Conservation (phyloP, 2,329 filamentous ascomycete species). For the Talaromyces amestolkiae region DNA sequence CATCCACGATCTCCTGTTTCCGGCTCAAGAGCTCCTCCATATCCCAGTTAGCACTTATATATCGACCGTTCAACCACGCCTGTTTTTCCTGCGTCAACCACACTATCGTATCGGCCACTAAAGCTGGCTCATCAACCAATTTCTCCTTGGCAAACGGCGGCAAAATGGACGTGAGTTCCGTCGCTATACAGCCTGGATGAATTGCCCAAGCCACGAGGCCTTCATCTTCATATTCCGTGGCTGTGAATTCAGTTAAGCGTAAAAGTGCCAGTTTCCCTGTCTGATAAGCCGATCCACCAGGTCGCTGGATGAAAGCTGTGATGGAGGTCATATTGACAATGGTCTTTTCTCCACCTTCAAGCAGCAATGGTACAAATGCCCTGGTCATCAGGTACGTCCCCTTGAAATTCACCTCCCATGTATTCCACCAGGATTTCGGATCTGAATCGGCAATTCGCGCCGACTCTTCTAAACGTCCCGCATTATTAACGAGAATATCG, state of each 20-base stretch:
- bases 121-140: slow-evolving; percentile 33
- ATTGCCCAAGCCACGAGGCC: slow-evolving; percentile 39
- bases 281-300: slow-evolving; percentile 47
- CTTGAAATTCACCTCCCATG: slow-evolving; percentile 50
- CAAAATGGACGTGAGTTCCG: slow-evolving; percentile 34
- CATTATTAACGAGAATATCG: slow-evolving; percentile 52
- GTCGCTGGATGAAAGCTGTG: slow-evolving; percentile 38
- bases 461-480: slow-evolving; percentile 35
- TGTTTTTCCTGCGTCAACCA: slow-evolving; percentile 25
- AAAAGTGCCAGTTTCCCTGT: slow-evolving; percentile 46
- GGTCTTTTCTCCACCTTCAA: slow-evolving; percentile 33
- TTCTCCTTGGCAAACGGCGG: slow-evolving; percentile 23
- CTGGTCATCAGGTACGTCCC: slow-evolving; percentile 48
- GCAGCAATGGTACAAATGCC: slow-evolving; percentile 47
- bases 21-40: slow-evolving; percentile 20
- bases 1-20: slow-evolving; percentile 23
- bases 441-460: slow-evolving; percentile 29
- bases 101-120: slow-evolving; percentile 26
- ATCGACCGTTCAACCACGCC: slow-evolving; percentile 26
- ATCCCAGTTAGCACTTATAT: slow-evolving; percentile 23
- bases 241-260: slow-evolving; percentile 48
- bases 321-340: slow-evolving; percentile 47
- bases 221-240: slow-evolving; percentile 43
- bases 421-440: slow-evolving; percentile 41
- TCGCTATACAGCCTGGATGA: slow-evolving; percentile 49